These are phyloP conservation scores for maize (Zea mays) DNA, from an alignment of 176 grass and related monocot species.

Conservation along the genomic window Zm-B73-REFERENCE-NAM-5.0 NC_050102.1:131772501-131773000, in stretches of 20 bases:
- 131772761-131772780: neutral
- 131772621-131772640: neutral
- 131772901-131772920: neutral
- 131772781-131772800: neutral
- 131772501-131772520: slow-evolving; percentile 26
- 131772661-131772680: slow-evolving; percentile 92
- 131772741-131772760: neutral
- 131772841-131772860: neutral
- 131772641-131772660: slow-evolving; percentile 56
- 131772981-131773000: neutral
- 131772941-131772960: neutral
- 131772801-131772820: neutral
- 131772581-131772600: neutral
- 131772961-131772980: slow-evolving; percentile 1
- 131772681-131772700: slow-evolving; percentile 84
- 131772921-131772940: neutral
- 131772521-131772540: neutral
- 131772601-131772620: neutral
- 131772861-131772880: neutral
- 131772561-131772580: neutral
- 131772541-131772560: slow-evolving; percentile 2
- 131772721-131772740: neutral
- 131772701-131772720: slow-evolving; percentile 73
- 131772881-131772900: neutral
- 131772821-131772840: neutral